Evolutionary conservation across 2,329 filamentous ascomycete species (phyloP), one percentile per base, ranked within the genome.

Genomic region (Nemania sp.): DNA sequence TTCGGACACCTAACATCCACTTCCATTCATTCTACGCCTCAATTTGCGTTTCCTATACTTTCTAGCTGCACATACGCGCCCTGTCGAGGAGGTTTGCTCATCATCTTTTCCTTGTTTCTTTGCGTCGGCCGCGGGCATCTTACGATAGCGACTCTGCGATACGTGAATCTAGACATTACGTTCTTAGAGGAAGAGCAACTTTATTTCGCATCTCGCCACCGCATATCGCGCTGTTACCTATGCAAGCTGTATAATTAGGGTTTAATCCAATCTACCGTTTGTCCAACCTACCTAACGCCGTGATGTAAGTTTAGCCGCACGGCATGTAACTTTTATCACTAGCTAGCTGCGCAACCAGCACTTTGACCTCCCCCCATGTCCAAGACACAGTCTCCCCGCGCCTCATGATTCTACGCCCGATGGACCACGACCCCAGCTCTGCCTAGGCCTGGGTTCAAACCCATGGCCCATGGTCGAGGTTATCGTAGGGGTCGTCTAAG

Each of bases 271-370:
- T 24, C 37, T 42, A 20, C 14, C 8, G 43, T 22, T n/a, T 26
- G 19, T 45, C 34, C 28, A 14, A 36, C 26, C 23, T 39, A n/a
- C n/a, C n/a, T n/a, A n/a, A n/a, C 28, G 43, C 52, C 53, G 31
- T 42, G 31, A 66, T 66, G 64, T 66, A 61, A 60, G 64, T 47
- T 45, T 20, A n/a, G 51, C 23, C 53, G 37, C 42, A 26, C 33
- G 33, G 40, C 9, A 33, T 14, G 4, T 33, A 5, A 5, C 15
- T 47, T n/a, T n/a, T n/a, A n/a, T n/a, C n/a, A n/a, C n/a, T n/a
- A n/a, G n/a, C n/a, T n/a, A n/a, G n/a, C n/a, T n/a, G n/a, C n/a
- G n/a, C n/a, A n/a, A n/a, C n/a, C n/a, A n/a, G n/a, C n/a, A n/a
- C n/a, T n/a, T n/a, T n/a, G n/a, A n/a, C n/a, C n/a, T n/a, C n/a